A percentile compares a stretch with the other conserved stretches of the same genome.
phyloP scores from a whole-genome alignment of 176 grass and related monocot species.

The Cenchrus purpureus region DNA sequence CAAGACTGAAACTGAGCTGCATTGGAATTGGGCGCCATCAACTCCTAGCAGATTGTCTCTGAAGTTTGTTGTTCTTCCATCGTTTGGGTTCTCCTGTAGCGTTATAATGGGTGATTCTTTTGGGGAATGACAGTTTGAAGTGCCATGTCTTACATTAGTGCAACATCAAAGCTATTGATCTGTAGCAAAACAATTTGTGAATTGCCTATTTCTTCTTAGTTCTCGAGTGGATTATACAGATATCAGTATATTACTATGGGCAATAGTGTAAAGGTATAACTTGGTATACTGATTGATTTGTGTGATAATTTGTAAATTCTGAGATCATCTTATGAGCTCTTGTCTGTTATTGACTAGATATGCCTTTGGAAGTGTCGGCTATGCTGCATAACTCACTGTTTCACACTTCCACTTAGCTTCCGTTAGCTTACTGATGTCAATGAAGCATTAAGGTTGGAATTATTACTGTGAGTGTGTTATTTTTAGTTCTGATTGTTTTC shows the following conservation, averaged over 20 bases:
- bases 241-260: not conserved
- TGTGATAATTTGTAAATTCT: not conserved
- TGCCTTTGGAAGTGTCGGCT: not conserved
- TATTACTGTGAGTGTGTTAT: not conserved
- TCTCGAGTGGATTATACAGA: not conserved
- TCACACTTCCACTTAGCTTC: not conserved
- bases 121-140: not conserved
- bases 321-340: not conserved
- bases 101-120: not conserved
- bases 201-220: not conserved
- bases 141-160: not conserved
- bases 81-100: not conserved
- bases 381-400: not conserved
- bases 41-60: not conserved
- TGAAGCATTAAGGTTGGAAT: not conserved
- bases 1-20: not conserved
- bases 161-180: not conserved
- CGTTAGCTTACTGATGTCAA: not conserved
- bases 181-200: not conserved
- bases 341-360: not conserved
- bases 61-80: not conserved
- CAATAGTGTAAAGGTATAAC: not conserved
- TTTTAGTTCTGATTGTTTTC: not conserved
- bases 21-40: not conserved
- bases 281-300: not conserved